Percentiles rank a stretch among this genome's conserved stretches.
phyloP scores from a whole-genome alignment of 768 basidiomycete genomes.

The Russula dissimulans region DNA sequence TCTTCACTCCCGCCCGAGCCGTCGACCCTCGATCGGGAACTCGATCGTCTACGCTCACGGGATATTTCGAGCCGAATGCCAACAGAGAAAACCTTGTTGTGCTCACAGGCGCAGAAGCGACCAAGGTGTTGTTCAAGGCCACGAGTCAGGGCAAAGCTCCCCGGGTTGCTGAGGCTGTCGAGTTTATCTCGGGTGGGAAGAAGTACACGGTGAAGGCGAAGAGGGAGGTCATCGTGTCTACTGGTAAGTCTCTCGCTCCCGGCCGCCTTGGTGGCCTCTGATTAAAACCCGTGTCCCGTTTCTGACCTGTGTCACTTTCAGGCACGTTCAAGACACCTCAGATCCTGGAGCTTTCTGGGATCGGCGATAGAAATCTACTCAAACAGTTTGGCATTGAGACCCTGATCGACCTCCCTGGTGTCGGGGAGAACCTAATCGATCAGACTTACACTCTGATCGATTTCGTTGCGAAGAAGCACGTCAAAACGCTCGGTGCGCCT shows the following conservation, averaged over 20 bases:
- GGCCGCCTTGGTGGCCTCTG: not conserved
- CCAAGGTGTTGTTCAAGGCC: constrained; percentile 9
- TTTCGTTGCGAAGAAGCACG: constrained; percentile 5
- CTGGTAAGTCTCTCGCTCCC: constrained; percentile 12
- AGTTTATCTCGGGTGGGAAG: constrained; percentile 25
- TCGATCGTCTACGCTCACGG: constrained; percentile 17
- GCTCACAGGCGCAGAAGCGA: constrained; percentile 15
- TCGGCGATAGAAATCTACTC: constrained; percentile 32
- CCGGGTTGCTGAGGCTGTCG: constrained; percentile 27
- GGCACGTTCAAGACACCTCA: constrained; percentile 34
- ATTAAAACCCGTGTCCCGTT: not conserved
- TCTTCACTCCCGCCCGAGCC: constrained; percentile 16
- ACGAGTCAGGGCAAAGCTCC: not conserved
- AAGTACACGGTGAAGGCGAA: constrained; percentile 28
- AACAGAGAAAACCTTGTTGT: constrained; percentile 16
- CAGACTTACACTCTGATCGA: constrained; percentile 18
- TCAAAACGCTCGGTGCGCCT: constrained; percentile 14
- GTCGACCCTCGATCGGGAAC: constrained; percentile 16
- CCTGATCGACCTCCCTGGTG: constrained; percentile 35
- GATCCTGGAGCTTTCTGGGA: constrained; percentile 20
- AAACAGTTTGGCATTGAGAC: constrained; percentile 27
- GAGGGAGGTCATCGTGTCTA: constrained; percentile 34
- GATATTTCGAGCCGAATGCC: constrained; percentile 15
- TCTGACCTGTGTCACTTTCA: not conserved
- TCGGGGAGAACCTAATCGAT: constrained; percentile 35